phyloP scores from a whole-genome alignment of 371 early-diverging fungal species.

The Actinomortierella wolfii region DNA sequence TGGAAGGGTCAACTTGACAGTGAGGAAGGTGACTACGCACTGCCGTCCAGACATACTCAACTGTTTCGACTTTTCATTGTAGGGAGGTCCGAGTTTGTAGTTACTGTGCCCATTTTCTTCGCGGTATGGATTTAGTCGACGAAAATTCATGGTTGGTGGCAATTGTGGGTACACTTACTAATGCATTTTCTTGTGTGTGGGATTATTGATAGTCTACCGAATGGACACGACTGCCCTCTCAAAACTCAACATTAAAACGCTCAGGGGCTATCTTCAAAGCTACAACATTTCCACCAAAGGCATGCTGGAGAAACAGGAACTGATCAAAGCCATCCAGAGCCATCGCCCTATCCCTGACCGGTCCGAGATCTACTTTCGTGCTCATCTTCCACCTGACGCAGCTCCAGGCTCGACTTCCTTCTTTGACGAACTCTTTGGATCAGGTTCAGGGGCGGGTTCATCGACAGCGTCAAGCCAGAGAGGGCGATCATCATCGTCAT shows the following conservation, averaged over 20 bases:
- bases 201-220: constrained; percentile 20
- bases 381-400: constrained; percentile 21
- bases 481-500: no score
- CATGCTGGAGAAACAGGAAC: constrained; percentile 34
- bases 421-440: constrained; percentile 10
- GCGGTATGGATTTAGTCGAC: constrained; percentile 12
- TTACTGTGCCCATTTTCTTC: constrained; percentile 33
- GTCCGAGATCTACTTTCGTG: constrained; percentile 28
- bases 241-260: constrained; percentile 28
- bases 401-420: constrained; percentile 13
- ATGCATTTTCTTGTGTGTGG: no score
- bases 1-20: neutral
- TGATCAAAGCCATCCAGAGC: constrained; percentile 28
- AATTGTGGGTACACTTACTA: no score
- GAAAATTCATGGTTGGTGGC: no score
- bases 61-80: neutral
- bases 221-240: constrained; percentile 19
- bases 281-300: constrained; percentile 29
- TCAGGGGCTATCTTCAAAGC: constrained; percentile 27
- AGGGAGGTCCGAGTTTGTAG: constrained; percentile 29
- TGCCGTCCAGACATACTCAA: no score
- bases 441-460: no score
- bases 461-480: no score
- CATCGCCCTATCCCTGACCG: constrained; percentile 19
- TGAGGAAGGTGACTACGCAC: neutral